These are phyloP conservation scores for Dryas octopetala DNA, from an alignment of 306 rosid species.

Conservation along the genomic window DNA sequence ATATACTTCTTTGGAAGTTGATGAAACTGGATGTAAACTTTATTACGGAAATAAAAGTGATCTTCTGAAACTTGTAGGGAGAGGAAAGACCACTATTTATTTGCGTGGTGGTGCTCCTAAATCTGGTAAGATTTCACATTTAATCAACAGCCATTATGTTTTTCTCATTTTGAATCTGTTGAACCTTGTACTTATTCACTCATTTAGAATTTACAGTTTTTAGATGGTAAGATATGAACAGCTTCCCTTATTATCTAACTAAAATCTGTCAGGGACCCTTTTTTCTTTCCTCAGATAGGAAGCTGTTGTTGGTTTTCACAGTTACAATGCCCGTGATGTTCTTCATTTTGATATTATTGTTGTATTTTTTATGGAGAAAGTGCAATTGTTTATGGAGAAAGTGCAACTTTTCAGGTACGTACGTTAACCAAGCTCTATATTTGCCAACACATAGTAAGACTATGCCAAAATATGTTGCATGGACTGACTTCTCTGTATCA, in stretches of 20 bases:
- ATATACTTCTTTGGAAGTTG: conserved; percentile 8
- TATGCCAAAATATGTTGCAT: neutral
- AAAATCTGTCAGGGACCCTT: neutral
- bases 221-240: neutral
- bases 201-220: neutral
- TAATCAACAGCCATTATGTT: neutral
- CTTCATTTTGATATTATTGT: neutral
- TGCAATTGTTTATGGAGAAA: conserved; percentile 5
- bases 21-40: neutral
- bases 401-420: conserved; percentile 21
- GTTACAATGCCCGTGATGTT: neutral
- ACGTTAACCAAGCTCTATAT: neutral
- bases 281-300: neutral
- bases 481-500: neutral
- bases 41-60: neutral
- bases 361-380: conserved; percentile 11
- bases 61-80: neutral
- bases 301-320: neutral
- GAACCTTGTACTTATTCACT: neutral
- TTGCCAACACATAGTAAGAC: neutral
- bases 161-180: too few species aligned
- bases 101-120: conserved; percentile 4
- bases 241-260: neutral
- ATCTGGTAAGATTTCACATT: conserved; percentile 12
- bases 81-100: conserved; percentile 17